Evolutionary conservation across 2,329 filamentous ascomycete genomes (phyloP).

Genomic region (Lasiodiplodia sp.): DNA sequence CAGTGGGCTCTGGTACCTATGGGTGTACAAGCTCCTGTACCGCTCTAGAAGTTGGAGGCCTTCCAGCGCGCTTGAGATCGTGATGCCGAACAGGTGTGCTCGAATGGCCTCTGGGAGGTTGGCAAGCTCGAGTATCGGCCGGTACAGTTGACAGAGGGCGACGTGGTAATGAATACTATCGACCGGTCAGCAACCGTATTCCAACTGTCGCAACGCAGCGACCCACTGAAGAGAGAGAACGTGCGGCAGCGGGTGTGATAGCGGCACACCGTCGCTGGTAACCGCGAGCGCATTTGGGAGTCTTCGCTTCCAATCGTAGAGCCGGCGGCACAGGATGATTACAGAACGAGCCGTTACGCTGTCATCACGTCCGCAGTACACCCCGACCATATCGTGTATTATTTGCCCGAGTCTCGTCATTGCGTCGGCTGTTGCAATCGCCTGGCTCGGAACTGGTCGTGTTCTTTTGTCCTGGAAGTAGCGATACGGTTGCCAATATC

Average conservation of each 20-base stretch:
- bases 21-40: conserved; percentile 34
- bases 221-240: conserved; percentile 40
- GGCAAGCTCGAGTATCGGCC: conserved; percentile 35
- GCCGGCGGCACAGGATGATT: conserved; percentile 34
- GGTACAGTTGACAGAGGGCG: conserved; percentile 38
- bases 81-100: conserved; percentile 33
- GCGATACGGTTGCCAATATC: conserved; percentile 38
- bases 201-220: not conserved
- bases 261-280: conserved; percentile 26
- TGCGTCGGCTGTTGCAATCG: conserved; percentile 35
- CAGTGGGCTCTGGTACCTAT: conserved; percentile 37
- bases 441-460: conserved; percentile 34
- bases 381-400: conserved; percentile 35
- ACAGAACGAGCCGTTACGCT: conserved; percentile 34
- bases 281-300: conserved; percentile 34
- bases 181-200: conserved; percentile 3
- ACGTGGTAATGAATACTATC: conserved; percentile 38
- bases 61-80: conserved; percentile 33
- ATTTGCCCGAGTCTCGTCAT: conserved; percentile 36
- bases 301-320: conserved; percentile 35
- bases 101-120: conserved; percentile 32
- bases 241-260: conserved; percentile 35
- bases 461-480: conserved; percentile 33
- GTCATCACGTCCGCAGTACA: conserved; percentile 37
- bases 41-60: conserved; percentile 35